Evolutionary conservation across 768 basidiomycete species (phyloP), one percentile per base, ranked within the genome.

Genomic region (Coprinopsis sp.): DNA sequence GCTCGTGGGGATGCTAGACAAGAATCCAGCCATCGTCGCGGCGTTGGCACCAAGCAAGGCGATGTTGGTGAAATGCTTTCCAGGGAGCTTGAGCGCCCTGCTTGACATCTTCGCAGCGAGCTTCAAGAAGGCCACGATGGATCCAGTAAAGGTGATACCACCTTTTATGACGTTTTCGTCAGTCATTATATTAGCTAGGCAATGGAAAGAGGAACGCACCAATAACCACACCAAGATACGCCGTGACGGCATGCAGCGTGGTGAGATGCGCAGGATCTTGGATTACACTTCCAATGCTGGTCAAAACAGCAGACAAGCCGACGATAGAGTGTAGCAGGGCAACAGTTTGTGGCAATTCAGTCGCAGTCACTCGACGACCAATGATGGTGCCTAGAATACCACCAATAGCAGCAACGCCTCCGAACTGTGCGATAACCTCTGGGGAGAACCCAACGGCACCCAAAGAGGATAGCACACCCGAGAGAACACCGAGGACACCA

Each of bases 101-200:
- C 86, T 87, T 4, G 84, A 73, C 79, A 92, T 88, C 47, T 76
- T 79, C 6, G 86, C 90, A 5, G 89, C 87, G 29, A 93, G 73
- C 61, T 93, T 93, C 37, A 93, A 64, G 75, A 91, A 93, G 3
- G 91, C 91, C 13, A 93, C 86, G 33, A 93, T 80, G 1, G 90
- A 91, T 22, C 90, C 90, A 3, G 91, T 92, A 58, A 93, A 93
- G 0, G 91, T 92, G 43, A 93, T 73, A 48, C 91, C 91, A 66
- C 83, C 79, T 76, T 47, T 6, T 10, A 44, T 36, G 39, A 49
- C 18, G 45, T 49, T 25, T 54, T 21, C 47, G 28, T 48, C 31
- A 39, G 30, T 24, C 27, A 27, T 39, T 10, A 21, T 18, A 37
- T 18, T 13, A 37, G 28, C 11, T 16, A n/a, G 31, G 47, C 19